These are phyloP conservation scores for Misopates orontium DNA, from an alignment of 257 asterid species.

Conservation along the genomic window DNA sequence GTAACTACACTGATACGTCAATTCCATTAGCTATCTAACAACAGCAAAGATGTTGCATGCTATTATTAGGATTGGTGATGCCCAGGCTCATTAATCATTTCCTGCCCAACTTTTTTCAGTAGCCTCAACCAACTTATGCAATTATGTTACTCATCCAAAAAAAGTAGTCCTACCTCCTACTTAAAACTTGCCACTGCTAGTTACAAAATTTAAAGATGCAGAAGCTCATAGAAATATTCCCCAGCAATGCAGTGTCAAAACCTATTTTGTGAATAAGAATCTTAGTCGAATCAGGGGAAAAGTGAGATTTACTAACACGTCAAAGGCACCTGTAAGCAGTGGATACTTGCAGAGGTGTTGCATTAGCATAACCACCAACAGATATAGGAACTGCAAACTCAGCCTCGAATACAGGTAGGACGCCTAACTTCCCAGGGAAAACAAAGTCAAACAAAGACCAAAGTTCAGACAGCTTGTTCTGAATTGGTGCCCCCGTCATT, in stretches of 20 bases:
- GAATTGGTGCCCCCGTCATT: conserved; percentile 97
- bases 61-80: neutral
- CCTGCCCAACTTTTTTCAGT: neutral
- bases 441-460: conserved; percentile 99
- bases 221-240: conserved; percentile 6
- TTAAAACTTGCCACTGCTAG: neutral
- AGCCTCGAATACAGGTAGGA: conserved; percentile 95
- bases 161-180: neutral
- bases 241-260: conserved; percentile 10
- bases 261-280: conserved; percentile 12
- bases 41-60: conserved; percentile 6
- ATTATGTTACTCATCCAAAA: conserved; percentile 17
- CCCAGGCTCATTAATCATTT: conserved; percentile 1
- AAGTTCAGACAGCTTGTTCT: conserved; percentile 88
- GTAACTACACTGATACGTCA: conserved; percentile 10
- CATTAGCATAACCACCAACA: conserved; percentile 98
- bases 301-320: conserved; percentile 11
- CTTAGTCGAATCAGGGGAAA: conserved; percentile 8
- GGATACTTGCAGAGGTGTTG: conserved; percentile 94
- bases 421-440: conserved; percentile 97
- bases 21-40: conserved; percentile 2
- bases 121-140: conserved; percentile 16
- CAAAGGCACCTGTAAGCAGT: conserved; percentile 87
- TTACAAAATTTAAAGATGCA: conserved; percentile 2
- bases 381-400: conserved; percentile 98